Base-by-base conservation (phyloP, 2,329 filamentous ascomycete species). In the Raffaelea ambrosiae region DNA sequence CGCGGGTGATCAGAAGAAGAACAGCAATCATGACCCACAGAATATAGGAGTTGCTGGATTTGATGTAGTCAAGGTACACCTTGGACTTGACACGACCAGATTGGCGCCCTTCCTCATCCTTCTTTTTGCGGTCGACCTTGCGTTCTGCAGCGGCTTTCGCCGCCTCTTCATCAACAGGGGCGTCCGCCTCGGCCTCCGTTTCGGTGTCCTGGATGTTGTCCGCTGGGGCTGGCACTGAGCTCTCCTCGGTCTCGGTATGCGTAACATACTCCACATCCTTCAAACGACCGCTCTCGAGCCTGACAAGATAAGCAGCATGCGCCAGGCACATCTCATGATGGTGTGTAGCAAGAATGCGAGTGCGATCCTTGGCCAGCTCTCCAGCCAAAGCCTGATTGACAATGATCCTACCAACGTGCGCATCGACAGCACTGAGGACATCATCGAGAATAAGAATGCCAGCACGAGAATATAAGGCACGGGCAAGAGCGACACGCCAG, bases 281-380 rank as follows among this genome's bases (percentile, higher is more conserved):
- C 3, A 64, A 53, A 5, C 53, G 45, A 16, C 62, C 62, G 14
- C 55, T 57, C 23, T 56, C 54, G 10, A 65, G 59, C 11, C 53
- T 51, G 11, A 65, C 58, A 13, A 62, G 48, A 19, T 59, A 63
- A 19, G 58, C 59, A 1, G 62, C 61, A 22, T 57, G 52, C 0
- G 59, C 57, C 19, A 60, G 46, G 33, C 62, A 62, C 48, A 64
- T 54, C 41, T 65, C 63, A 1, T 58, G 55, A 38, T 66, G 63
- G 58, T 81, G 77, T 0, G 81, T 81, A 42, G 83, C 81, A 4
- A 82, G 68, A 40, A 85, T 79, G 0, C 79, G 81, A 0, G 81
- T 84, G 29, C 80, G 68, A 19, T 73, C 71, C 10, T 47, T 43
- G 39, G 69, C 64, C 0, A 79, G 74, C 1, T 79, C 66, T 9